Conservation (phyloP, 805 yeast genomes). For the Diddensiella transvaalensis region DNA sequence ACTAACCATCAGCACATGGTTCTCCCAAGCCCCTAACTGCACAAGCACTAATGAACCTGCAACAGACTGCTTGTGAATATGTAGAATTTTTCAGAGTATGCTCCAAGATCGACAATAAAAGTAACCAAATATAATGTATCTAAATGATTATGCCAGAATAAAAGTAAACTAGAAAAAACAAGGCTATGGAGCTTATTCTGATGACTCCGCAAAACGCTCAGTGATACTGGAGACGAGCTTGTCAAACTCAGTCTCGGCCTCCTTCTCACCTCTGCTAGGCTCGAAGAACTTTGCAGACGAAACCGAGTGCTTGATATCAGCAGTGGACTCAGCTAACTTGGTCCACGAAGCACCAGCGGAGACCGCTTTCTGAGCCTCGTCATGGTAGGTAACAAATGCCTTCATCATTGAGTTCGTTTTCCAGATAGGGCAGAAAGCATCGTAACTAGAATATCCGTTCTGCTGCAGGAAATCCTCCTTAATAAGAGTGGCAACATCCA, state of each 20-base stretch:
- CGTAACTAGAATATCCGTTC: slow-evolving; percentile 97
- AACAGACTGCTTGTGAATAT: no score
- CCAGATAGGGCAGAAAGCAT: slow-evolving; percentile 99
- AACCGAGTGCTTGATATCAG: slow-evolving; percentile 89
- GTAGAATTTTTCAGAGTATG: no score
- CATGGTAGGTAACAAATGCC: slow-evolving; percentile 83
- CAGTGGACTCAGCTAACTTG: slow-evolving; percentile 81
- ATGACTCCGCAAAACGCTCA: slow-evolving; percentile 92
- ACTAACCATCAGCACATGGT: no score
- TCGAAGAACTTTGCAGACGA: slow-evolving; percentile 94
- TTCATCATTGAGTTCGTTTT: slow-evolving; percentile 98
- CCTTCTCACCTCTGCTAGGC: slow-evolving; percentile 87
- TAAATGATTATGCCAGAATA: neutral
- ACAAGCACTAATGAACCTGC: no score
- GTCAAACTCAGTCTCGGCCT: slow-evolving; percentile 70
- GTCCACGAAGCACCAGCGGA: slow-evolving; percentile 93
- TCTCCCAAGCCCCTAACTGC: no score
- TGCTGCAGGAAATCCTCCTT: slow-evolving; percentile 99
- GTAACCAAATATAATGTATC: no score
- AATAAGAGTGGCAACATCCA: slow-evolving; percentile 86
- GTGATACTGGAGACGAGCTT: slow-evolving; percentile 69
- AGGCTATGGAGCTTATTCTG: slow-evolving; percentile 54
- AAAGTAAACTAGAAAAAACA: neutral
- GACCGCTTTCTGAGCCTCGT: slow-evolving; percentile 97
- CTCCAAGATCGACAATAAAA: no score